Conservation (phyloP, 2,329 filamentous ascomycete species). For the Fusarium pseudonygamai region DNA sequence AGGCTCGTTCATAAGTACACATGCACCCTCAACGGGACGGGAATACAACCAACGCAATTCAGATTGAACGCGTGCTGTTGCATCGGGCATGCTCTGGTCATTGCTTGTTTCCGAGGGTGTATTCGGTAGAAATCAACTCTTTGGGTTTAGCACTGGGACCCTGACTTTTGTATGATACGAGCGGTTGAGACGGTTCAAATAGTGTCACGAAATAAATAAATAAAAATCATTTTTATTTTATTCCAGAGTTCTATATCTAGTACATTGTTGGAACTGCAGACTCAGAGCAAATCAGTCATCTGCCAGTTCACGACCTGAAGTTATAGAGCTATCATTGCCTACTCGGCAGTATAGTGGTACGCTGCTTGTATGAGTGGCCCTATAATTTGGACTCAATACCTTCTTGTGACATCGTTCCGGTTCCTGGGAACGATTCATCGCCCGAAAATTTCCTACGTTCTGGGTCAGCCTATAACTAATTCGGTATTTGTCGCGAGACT, state of each 20-base stretch:
- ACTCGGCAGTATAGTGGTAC: conserved; percentile 5
- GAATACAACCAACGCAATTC: neutral
- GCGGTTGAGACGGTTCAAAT: neutral
- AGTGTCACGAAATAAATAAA: neutral
- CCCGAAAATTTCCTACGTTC: conserved; percentile 58
- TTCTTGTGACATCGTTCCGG: conserved; percentile 49
- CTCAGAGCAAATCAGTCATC: neutral
- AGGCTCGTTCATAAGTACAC: neutral
- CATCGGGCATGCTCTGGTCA: neutral
- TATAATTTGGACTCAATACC: conserved; percentile 47
- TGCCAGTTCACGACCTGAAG: neutral
- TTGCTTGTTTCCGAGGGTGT: neutral
- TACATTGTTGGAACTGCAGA: conserved; percentile 16
- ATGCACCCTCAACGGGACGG: neutral
- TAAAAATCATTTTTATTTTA: too few relatives aligned
- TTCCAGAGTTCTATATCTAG: conserved; percentile 8
- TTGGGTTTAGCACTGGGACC: conserved; percentile 1
- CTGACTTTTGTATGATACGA: neutral
- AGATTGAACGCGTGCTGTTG: neutral
- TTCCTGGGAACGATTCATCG: conserved; percentile 63
- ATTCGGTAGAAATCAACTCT: neutral
- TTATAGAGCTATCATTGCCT: neutral
- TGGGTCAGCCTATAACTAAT: conserved; percentile 29
- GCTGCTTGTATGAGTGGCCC: conserved; percentile 6
- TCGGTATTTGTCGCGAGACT: conserved; percentile 19